A percentile compares a stretch with the other conserved stretches of the same genome.
Evolutionary conservation across 441 rosid species (phyloP).

Genomic region (Pelargonium myrrhifolium): DNA sequence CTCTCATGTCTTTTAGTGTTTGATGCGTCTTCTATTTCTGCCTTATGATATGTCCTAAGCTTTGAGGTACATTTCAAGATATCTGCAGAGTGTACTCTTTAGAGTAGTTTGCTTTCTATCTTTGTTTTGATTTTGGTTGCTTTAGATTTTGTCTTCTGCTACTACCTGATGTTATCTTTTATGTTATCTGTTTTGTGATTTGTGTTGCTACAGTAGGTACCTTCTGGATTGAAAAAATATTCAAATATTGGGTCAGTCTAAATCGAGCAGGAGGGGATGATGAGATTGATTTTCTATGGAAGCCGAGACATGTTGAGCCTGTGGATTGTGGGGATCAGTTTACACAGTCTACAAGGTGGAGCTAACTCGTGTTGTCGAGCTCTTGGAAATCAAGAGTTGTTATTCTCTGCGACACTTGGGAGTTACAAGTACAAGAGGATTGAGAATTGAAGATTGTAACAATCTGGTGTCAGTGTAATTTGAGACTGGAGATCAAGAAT

Average conservation of each 20-base stretch:
- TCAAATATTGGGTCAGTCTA: background rate
- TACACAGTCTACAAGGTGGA: background rate
- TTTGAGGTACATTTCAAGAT: too few species aligned
- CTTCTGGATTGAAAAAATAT: too few species aligned
- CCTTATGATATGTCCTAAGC: too few species aligned
- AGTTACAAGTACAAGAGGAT: background rate
- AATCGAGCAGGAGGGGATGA: background rate
- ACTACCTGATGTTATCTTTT: too few species aligned
- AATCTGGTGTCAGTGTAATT: background rate
- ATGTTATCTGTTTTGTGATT: too few species aligned
- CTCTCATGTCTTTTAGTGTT: too few species aligned
- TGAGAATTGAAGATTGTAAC: background rate
- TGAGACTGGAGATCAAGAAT: background rate
- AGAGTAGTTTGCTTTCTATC: too few species aligned
- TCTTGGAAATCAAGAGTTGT: background rate
- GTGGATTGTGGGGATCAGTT: background rate
- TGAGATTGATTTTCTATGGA: background rate
- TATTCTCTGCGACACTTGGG: background rate
- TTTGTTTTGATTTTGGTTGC: too few species aligned
- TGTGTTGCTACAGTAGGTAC: too few species aligned
- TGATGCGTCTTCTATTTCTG: too few species aligned
- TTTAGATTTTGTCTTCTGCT: too few species aligned
- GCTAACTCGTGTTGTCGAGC: background rate
- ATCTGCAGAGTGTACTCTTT: too few species aligned
- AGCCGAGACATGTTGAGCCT: background rate